Evolutionary conservation across 495 filamentous ascomycete species (phyloP), one percentile per base, ranked within the genome.

Genomic region (Penicillium ucsense): DNA sequence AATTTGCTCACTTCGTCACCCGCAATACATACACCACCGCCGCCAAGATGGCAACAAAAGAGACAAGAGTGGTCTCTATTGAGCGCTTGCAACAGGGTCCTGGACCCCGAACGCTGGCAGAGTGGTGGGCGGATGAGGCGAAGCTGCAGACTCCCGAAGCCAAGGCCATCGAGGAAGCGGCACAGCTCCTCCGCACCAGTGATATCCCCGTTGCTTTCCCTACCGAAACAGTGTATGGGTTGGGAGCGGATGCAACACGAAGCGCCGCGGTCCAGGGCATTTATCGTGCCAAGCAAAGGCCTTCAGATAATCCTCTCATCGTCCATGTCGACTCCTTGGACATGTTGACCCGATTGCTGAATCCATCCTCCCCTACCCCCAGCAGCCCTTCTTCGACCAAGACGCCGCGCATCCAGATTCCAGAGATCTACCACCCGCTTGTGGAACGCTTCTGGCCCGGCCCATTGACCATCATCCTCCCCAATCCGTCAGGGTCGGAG

Each of bases 161-260:
- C 4, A 53, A 58, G 11, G 66, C 62, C 10, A 66, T 74, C 35
- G 60, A 62, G 41, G 67, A 70, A 52, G 86, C 86, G 5, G 85
- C 83, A 8, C 43, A 70, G 8, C 68, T 77, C 49, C 73, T 94
- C 33, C 79, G 67, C 31, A 72, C 70, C 31, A 79, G 77, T 49
- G 73, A 85, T 61, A 70, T 77, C 29, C 89, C 90, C 11, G 86
- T 99, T 37, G 94, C 88, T 6, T 99, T 99, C 61, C 94, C 92
- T 4, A 99, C 94, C 0, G 92, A 99, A 67, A 99, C 92, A 5
- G 92, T 99, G 7, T 99, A 99, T 64, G 92, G 92, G 3, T 75
- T 99, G 9, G 92, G 89, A 41, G 92, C 91, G 12, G 92, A 97
- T 71, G 94, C 92, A 5, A 96, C 89, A 31, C 78, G 85, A 57